phyloP scores from a whole-genome alignment of 2,329 filamentous ascomycete species.

The Sphaceloma murrayae region DNA sequence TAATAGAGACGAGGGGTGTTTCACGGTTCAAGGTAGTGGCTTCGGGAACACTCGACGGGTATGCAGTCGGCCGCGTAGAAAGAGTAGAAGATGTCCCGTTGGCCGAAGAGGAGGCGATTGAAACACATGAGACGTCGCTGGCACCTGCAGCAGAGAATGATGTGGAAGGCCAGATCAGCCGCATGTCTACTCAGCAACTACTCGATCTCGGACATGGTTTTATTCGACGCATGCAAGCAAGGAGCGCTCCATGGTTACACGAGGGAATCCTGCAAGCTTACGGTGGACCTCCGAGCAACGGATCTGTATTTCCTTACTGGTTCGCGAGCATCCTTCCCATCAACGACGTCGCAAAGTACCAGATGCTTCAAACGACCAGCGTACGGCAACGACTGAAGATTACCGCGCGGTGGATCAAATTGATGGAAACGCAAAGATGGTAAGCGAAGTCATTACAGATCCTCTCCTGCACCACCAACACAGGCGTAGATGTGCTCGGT shows the following conservation, averaged over 20 bases:
- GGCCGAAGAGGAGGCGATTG: conserved; percentile 67
- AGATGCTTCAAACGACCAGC: conserved; percentile 60
- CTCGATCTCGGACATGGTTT: conserved; percentile 58
- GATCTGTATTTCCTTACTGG: conserved; percentile 79
- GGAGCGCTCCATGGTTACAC: conserved; percentile 66
- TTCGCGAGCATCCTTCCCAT: conserved; percentile 74
- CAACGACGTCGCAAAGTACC: conserved; percentile 68
- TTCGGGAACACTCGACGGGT: conserved; percentile 61
- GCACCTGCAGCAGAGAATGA: conserved; percentile 24
- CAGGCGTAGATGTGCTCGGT: conserved; percentile 13
- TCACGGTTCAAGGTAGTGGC: conserved; percentile 65
- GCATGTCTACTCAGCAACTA: conserved; percentile 61
- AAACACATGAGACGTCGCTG: conserved; percentile 54
- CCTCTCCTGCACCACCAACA: conserved; percentile 1
- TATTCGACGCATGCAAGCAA: conserved; percentile 56
- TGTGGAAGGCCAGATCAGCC: conserved; percentile 35
- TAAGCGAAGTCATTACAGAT: conserved; percentile 40
- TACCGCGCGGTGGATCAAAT: conserved; percentile 65
- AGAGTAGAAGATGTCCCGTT: conserved; percentile 72
- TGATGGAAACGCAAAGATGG: conserved; percentile 62
- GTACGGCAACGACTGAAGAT: conserved; percentile 77
- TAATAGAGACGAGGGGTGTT: conserved; percentile 67
- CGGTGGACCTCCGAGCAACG: conserved; percentile 66
- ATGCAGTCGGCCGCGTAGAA: conserved; percentile 65
- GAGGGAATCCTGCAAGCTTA: conserved; percentile 63